Evolutionary conservation across 2,329 filamentous ascomycete species (phyloP), one percentile per base, ranked within the genome.

Genomic region (Aspergillus sp.): DNA sequence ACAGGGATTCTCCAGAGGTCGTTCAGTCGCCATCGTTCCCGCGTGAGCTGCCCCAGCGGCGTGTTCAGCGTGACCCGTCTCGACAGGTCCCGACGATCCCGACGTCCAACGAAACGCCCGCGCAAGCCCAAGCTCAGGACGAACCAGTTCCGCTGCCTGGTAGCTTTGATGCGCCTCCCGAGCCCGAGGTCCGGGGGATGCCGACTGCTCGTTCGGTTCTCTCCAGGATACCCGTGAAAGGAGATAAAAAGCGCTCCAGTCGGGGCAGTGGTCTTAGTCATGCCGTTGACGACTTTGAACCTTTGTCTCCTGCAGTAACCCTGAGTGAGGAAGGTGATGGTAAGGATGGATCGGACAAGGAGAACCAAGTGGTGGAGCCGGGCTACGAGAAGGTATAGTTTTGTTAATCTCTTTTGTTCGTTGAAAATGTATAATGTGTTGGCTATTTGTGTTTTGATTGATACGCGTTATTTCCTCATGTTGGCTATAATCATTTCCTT

Each of bases 371-470:
- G 62, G 59, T 36, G 59, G 55, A 52, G 50, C 19, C 19, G 53
- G 47, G 52, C 50, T 51, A 60, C 44, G 62, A 65, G 55, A 66
- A 69, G 65, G 67, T 70, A 68, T 65, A 64, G 58, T 59, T 57
- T 43, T 56, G 19, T 19, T 19, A 19, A 19, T 19, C 56, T 50
- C 56, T 32, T 48, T 34, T 53, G 42, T 42, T 52, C 47, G 47
- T 2, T 19, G 19, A 19, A 19, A 19, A 32, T 32, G 30, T 32
- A 32, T 32, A 32, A 5, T 43, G 41, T 39, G 57, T 66, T 60
- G 49, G 39, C 56, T 54, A 52, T 60, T 57, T 52, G 57, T 61
- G 53, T 53, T 61, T 49, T 54, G 53, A 49, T 49, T 50, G 57
- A 47, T 46, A 41, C 52, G 53, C 43, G 2, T 32, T 32, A 32